Conservation (phyloP, 305 asterid genomes). For the Fraxinus velutina region DNA sequence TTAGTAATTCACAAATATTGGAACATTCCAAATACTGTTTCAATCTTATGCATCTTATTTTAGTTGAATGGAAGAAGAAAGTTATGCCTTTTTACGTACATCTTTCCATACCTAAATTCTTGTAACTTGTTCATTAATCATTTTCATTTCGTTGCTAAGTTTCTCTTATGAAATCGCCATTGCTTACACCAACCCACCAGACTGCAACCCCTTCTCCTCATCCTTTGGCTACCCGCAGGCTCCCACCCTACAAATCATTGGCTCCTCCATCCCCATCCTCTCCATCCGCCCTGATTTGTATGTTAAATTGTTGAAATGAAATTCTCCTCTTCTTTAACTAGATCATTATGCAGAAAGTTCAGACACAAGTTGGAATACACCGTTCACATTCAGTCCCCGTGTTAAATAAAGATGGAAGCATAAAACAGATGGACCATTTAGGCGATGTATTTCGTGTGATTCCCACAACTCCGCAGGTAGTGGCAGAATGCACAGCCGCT, state of each 20-base stretch:
- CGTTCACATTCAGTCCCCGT: conserved; percentile 86
- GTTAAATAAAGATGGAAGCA: conserved; percentile 53
- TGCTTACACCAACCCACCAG: not conserved
- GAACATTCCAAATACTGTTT: not conserved
- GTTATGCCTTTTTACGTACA: not conserved
- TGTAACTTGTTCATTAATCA: not conserved
- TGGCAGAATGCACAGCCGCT: conserved; percentile 40
- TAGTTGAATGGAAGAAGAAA: not conserved
- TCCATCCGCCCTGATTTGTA: not conserved
- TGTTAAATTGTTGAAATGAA: not conserved
- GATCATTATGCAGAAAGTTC: conserved; percentile 51
- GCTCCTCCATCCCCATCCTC: not conserved
- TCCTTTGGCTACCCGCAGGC: not conserved
- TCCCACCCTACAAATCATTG: not conserved
- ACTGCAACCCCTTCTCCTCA: not conserved
- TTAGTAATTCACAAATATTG: not conserved
- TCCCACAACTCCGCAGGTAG: conserved; percentile 50
- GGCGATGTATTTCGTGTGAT: conserved; percentile 68
- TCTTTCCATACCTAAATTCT: not conserved
- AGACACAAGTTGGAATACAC: conserved; percentile 47
- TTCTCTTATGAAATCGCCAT: not conserved
- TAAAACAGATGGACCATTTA: conserved; percentile 49
- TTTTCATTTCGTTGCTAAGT: not conserved
- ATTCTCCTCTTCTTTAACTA: conserved; percentile 8
- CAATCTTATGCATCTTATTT: not conserved